Evolutionary conservation across 2,329 filamentous ascomycete genomes (phyloP).

Genomic region (Neonectria faginata): DNA sequence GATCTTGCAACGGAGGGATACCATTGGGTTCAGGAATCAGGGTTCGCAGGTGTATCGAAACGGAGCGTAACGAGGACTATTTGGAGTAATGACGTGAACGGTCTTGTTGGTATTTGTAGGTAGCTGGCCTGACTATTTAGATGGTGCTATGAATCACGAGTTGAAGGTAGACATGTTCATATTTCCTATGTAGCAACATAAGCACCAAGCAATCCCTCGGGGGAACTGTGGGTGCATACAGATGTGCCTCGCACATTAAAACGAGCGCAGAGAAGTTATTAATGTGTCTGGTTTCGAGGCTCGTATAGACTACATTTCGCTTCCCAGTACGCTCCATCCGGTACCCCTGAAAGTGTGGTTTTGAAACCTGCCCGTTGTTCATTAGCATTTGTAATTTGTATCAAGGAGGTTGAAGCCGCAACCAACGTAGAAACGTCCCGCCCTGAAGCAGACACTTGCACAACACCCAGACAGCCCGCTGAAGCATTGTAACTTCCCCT

Average conservation of each 20-base stretch:
- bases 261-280: not conserved
- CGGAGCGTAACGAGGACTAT: slow-evolving; percentile 63
- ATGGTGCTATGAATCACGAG: slow-evolving; percentile 41
- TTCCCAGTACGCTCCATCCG: not conserved
- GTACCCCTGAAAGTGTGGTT: not conserved
- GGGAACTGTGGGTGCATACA: not conserved
- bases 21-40: slow-evolving; percentile 82
- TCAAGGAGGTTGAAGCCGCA: not conserved
- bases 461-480: not conserved
- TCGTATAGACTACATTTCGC: not conserved
- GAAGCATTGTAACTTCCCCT: not conserved
- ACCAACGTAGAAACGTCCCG: not conserved
- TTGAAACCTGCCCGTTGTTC: not conserved
- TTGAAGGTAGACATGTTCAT: slow-evolving; percentile 8
- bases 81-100: slow-evolving; percentile 32
- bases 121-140: slow-evolving; percentile 27
- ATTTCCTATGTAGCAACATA: not conserved
- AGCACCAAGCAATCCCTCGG: too few relatives aligned
- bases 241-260: not conserved
- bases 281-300: not conserved
- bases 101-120: slow-evolving; percentile 28
- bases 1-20: slow-evolving; percentile 88
- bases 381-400: not conserved
- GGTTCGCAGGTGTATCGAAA: slow-evolving; percentile 80
- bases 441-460: not conserved